phyloP scores from a whole-genome alignment of 108 stramenopile species.

The Chaetoceros tenuissimus region DNA sequence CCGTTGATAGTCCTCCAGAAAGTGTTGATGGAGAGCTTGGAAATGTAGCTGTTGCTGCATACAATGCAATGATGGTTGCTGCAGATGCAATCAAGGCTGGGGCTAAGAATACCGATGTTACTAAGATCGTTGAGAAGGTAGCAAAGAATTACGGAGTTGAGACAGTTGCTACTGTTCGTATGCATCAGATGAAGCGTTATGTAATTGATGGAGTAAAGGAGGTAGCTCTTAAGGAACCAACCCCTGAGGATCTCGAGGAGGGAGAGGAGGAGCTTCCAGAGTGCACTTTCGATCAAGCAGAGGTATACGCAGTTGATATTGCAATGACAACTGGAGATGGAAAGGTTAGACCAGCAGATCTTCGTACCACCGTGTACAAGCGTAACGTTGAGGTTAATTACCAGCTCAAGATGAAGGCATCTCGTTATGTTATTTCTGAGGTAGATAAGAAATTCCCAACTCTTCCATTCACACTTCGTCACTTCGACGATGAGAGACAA shows the following conservation, averaged over 20 bases:
- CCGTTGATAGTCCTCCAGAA: constrained; percentile 43
- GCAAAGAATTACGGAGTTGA: constrained; percentile 92
- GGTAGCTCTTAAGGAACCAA: constrained; percentile 74
- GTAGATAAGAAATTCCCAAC: constrained; percentile 95
- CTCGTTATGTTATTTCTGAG: constrained; percentile 74
- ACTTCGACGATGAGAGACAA: constrained; percentile 87
- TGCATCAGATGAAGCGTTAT: constrained; percentile 99
- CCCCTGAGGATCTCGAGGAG: constrained; percentile 64
- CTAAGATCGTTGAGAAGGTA: constrained; percentile 85
- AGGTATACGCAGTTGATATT: constrained; percentile 97
- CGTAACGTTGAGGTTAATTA: constrained; percentile 93
- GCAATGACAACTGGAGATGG: constrained; percentile 98
- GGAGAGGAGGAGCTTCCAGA: constrained; percentile 70
- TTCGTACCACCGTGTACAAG: constrained; percentile 97
- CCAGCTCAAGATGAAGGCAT: constrained; percentile 93
- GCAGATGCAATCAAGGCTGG: constrained; percentile 86
- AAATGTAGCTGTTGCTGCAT: constrained; percentile 89
- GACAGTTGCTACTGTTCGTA: constrained; percentile 87
- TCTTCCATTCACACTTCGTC: constrained; percentile 93
- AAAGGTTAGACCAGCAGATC: constrained; percentile 73
- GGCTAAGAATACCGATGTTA: constrained; percentile 84
- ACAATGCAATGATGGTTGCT: constrained; percentile 95
- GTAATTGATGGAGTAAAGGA: constrained; percentile 96
- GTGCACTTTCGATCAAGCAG: constrained; percentile 78
- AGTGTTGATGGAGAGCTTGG: constrained; percentile 40